Conservation (phyloP, 2,329 filamentous ascomycete species). For the Calonectria pseudoturangicola region DNA sequence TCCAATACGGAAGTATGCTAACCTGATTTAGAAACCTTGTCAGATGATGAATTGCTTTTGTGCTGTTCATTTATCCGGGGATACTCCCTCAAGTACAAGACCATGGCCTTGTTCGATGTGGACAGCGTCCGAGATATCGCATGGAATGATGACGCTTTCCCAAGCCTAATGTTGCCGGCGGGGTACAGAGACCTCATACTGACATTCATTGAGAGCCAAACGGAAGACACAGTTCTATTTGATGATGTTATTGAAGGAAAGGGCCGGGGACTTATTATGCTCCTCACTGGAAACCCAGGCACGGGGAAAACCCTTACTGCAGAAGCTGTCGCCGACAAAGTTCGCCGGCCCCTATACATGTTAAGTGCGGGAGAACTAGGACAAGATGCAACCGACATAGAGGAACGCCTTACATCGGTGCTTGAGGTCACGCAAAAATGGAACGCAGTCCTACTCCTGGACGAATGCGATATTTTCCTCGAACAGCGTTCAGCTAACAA, state of each 20-base stretch:
- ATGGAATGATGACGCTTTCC: conserved; percentile 67
- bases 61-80: conserved; percentile 50
- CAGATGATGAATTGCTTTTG: conserved; percentile 15
- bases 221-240: conserved; percentile 58
- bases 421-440: conserved; percentile 78
- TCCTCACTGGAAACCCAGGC: conserved; percentile 64
- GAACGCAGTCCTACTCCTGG: conserved; percentile 55
- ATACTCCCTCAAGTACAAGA: conserved; percentile 55
- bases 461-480: conserved; percentile 59
- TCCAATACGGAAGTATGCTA: neutral
- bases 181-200: conserved; percentile 67
- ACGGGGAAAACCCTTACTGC: conserved; percentile 67
- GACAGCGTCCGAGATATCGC: conserved; percentile 62
- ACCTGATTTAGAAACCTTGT: neutral
- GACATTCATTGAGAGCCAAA: conserved; percentile 61
- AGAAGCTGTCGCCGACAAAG: conserved; percentile 44
- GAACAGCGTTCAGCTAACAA: conserved; percentile 53
- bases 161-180: conserved; percentile 64
- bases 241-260: conserved; percentile 69
- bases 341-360: conserved; percentile 28
- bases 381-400: conserved; percentile 64
- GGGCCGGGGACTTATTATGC: conserved; percentile 64
- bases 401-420: conserved; percentile 68
- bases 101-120: conserved; percentile 60
- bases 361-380: conserved; percentile 29